Evolutionary conservation across 257 asterid species (phyloP).

Genomic region (Mitragyna speciosa): DNA sequence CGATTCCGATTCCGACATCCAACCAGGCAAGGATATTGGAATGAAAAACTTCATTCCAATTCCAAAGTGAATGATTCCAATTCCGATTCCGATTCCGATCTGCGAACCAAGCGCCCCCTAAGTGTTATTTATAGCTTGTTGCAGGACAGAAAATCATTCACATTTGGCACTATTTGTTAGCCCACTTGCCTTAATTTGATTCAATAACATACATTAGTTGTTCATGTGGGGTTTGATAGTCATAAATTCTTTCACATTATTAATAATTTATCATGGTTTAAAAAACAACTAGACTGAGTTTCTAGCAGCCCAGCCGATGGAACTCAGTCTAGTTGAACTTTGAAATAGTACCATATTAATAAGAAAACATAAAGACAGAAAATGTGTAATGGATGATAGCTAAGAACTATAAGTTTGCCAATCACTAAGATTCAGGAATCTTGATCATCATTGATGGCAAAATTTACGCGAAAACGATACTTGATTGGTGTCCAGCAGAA

Average conservation of each 20-base stretch:
- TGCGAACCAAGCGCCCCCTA: too few relatives aligned
- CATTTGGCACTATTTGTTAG: not conserved
- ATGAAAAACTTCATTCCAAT: too few relatives aligned
- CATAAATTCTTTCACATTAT: not conserved
- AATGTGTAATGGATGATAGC: conserved; percentile 1
- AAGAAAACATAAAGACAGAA: not conserved
- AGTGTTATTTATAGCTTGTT: not conserved
- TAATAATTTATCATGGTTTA: too few relatives aligned
- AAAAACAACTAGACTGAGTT: too few relatives aligned
- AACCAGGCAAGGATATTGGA: too few relatives aligned
- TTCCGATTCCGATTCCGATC: too few relatives aligned
- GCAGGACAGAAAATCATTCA: not conserved
- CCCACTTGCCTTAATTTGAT: conserved; percentile 3
- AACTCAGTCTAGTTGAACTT: too few relatives aligned
- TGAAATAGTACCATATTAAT: too few relatives aligned
- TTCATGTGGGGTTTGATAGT: conserved; percentile 1
- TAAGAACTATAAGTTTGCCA: conserved; percentile 1
- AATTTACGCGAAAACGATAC: conserved; percentile 28
- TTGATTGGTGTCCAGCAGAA: conserved; percentile 8
- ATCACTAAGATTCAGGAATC: conserved; percentile 22
- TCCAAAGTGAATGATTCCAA: too few relatives aligned
- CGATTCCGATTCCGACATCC: too few relatives aligned
- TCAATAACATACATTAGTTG: not conserved
- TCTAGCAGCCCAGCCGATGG: too few relatives aligned
- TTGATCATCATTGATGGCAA: conserved; percentile 43